Percentiles rank a stretch among this genome's conserved stretches.
These are phyloP conservation scores for Rehmannia glutinosa DNA, from an alignment of 257 asterid genomes.

Conservation along the genomic window DNA sequence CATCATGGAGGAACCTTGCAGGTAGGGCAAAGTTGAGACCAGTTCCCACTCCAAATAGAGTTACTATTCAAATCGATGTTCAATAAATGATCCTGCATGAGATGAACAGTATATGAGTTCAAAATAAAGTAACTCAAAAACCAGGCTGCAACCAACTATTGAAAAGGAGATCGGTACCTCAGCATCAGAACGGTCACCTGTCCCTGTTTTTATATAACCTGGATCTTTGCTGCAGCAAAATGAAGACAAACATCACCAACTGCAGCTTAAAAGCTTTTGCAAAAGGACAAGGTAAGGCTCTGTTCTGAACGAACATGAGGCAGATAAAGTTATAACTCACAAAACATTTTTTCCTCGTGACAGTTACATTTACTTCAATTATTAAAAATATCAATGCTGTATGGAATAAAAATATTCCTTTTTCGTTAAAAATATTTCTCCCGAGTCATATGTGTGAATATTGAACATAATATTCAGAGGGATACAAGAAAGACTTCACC, in stretches of 20 bases:
- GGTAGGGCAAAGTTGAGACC: constrained; percentile 99
- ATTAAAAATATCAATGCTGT: not conserved
- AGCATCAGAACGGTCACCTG: constrained; percentile 41
- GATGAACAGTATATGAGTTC: constrained; percentile 12
- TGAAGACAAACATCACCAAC: constrained; percentile 23
- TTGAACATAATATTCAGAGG: not conserved
- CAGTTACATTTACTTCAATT: not conserved
- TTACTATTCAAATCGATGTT: constrained; percentile 63
- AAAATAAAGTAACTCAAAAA: not conserved
- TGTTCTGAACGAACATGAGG: not conserved
- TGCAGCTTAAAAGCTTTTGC: constrained; percentile 13
- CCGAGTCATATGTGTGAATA: not conserved
- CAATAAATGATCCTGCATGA: constrained; percentile 73
- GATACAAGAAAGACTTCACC: constrained; percentile 4
- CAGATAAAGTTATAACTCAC: not conserved
- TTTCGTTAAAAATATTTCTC: not conserved
- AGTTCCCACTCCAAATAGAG: constrained; percentile 78
- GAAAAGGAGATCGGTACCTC: constrained; percentile 46
- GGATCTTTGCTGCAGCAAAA: constrained; percentile 85
- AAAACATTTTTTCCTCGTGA: not conserved
- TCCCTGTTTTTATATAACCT: constrained; percentile 55
- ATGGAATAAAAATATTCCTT: not conserved
- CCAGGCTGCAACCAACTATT: constrained; percentile 17
- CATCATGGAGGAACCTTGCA: constrained; percentile 68
- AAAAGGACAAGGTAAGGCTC: constrained; percentile 6